Percentiles rank a stretch among this genome's conserved stretches.
Conservation (phyloP, 73 alveolate genomes). For the Paramecium caudatum region DNA sequence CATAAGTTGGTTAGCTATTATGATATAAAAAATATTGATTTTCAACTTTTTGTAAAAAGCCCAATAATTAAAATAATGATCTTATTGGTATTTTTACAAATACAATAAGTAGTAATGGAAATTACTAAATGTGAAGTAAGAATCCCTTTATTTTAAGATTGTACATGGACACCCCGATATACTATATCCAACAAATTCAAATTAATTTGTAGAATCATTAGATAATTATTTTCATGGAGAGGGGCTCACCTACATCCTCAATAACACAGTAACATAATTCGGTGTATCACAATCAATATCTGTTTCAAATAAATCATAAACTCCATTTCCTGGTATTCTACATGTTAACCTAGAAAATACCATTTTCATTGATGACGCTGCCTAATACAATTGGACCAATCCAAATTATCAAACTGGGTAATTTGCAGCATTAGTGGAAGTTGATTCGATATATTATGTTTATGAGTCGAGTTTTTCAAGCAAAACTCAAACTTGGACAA, state of each 20-base stretch:
- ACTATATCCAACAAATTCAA: constrained; percentile 29
- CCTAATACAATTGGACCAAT: not conserved
- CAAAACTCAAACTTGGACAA: not conserved
- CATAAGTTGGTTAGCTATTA: constrained; percentile 1
- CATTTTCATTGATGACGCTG: constrained; percentile 21
- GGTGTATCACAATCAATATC: not conserved
- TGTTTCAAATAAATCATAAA: not conserved
- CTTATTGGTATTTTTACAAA: not conserved
- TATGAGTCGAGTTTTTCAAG: not conserved
- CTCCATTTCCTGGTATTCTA: not conserved
- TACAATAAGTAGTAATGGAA: not conserved
- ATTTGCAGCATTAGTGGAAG: not conserved
- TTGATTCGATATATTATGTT: not conserved
- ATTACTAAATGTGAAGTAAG: constrained; percentile 20
- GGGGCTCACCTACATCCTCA: not conserved
- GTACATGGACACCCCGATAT: constrained; percentile 22
- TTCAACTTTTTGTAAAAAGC: not conserved
- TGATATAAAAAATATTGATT: constrained; percentile 34
- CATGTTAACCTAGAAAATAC: not conserved
- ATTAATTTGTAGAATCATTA: not conserved
- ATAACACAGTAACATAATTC: constrained; percentile 8
- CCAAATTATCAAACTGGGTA: not conserved
- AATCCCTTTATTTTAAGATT: not conserved
- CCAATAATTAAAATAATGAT: constrained; percentile 23
- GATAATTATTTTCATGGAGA: constrained; percentile 2